phyloP scores from a whole-genome alignment of 2,329 filamentous ascomycete genomes.

The Penicillium capsulatum region DNA sequence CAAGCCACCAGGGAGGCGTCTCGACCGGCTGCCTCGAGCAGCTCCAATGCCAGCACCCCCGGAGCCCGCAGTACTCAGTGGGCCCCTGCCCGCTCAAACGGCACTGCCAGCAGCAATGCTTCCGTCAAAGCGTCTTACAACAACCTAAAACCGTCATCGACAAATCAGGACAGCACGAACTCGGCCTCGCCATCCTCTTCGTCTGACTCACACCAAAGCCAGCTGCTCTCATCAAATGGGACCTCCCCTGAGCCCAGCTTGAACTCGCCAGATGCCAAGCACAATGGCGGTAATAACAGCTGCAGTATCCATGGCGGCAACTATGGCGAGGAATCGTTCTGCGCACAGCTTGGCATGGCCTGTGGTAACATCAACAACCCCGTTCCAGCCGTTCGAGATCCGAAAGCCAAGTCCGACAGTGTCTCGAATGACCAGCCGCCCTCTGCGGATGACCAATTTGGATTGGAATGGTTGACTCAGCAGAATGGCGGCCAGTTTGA shows the following conservation, averaged over 20 bases:
- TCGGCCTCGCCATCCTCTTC: conserved; percentile 48
- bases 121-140: conserved; percentile 20
- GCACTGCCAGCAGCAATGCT: conserved; percentile 9
- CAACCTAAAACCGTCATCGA: conserved; percentile 16
- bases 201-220: conserved; percentile 45
- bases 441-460: conserved; percentile 19
- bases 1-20: background rate
- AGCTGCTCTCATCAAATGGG: conserved; percentile 45
- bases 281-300: conserved; percentile 32
- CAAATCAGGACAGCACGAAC: conserved; percentile 34
- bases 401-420: conserved; percentile 26
- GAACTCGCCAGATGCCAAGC: conserved; percentile 38
- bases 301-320: conserved; percentile 27
- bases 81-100: conserved; percentile 6
- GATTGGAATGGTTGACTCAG: conserved; percentile 65
- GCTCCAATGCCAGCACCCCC: conserved; percentile 3
- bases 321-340: conserved; percentile 45
- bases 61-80: conserved; percentile 2
- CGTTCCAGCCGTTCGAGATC: conserved; percentile 36
- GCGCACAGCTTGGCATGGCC: conserved; percentile 42
- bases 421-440: conserved; percentile 26
- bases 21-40: conserved; percentile 11
- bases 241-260: conserved; percentile 47
- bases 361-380: conserved; percentile 46
- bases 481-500: conserved; percentile 86